phyloP scores from a whole-genome alignment of 2,329 filamentous ascomycete genomes.

The Alternaria panax region DNA sequence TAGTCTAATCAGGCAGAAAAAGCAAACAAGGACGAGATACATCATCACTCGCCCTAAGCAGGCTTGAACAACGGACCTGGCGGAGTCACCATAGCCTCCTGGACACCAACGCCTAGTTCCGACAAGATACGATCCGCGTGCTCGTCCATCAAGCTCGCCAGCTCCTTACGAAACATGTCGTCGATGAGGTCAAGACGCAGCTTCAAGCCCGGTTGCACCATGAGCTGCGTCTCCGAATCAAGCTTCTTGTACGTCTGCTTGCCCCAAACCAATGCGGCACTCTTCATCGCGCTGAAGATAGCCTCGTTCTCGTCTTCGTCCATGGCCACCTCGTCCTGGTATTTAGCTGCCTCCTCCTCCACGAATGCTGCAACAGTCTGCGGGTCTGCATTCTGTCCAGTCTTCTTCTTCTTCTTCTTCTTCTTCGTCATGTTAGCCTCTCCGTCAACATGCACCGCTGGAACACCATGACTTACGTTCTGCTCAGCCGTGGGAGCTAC shows the following conservation, averaged over 20 bases:
- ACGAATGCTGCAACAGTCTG: conserved; percentile 16
- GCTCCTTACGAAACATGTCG: conserved; percentile 9
- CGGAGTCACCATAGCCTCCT: neutral
- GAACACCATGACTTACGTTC: neutral
- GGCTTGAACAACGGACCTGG: neutral
- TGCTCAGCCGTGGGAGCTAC: neutral
- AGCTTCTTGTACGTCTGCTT: conserved; percentile 10
- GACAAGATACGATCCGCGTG: neutral
- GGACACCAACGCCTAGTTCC: neutral
- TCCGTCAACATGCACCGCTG: neutral
- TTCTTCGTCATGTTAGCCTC: neutral
- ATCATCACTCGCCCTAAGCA: neutral
- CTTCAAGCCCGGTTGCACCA: conserved; percentile 18
- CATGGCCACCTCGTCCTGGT: conserved; percentile 4
- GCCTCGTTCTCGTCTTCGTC: conserved; percentile 24
- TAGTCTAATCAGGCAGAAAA: neutral
- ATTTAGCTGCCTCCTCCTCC: conserved; percentile 4
- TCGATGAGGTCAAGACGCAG: conserved; percentile 24
- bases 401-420: neutral
- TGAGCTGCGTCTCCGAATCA: neutral
- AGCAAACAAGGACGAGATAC: fast-evolving
- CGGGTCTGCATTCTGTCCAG: neutral
- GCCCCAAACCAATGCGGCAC: conserved; percentile 24
- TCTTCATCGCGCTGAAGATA: conserved; percentile 14
- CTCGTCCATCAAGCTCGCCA: conserved; percentile 10